A percentile compares a stretch with the other conserved stretches of the same genome.
These are phyloP conservation scores for Tylopilus sp. DNA, from an alignment of 768 basidiomycete genomes.

Conservation along the genomic window DNA sequence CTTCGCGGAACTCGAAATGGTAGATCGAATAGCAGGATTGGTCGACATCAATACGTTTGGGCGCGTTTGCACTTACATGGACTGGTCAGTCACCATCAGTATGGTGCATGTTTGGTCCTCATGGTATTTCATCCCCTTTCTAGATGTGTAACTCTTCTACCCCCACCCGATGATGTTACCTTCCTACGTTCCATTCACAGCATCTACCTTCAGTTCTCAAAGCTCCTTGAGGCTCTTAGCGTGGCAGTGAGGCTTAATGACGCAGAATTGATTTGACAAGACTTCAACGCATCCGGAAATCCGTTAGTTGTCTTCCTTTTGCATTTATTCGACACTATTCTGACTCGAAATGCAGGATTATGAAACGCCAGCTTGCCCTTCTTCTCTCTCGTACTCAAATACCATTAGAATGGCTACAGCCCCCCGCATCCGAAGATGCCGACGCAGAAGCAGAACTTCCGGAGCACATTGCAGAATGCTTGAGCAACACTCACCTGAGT, in stretches of 20 bases:
- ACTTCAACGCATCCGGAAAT: conserved; percentile 88
- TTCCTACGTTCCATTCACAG: conserved; percentile 87
- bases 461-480: conserved; percentile 79
- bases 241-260: conserved; percentile 85
- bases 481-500: conserved; percentile 85
- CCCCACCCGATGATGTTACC: conserved; percentile 86
- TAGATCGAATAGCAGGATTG: conserved; percentile 68
- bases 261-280: conserved; percentile 72
- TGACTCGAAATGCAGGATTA: conserved; percentile 46
- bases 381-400: conserved; percentile 90
- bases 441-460: conserved; percentile 66
- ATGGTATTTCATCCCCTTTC: conserved; percentile 2
- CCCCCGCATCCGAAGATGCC: conserved; percentile 44
- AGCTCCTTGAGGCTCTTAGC: conserved; percentile 88
- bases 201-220: conserved; percentile 83
- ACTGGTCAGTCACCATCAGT: conserved; percentile 68
- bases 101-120: neutral
- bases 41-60: conserved; percentile 86
- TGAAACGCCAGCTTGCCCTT: conserved; percentile 95
- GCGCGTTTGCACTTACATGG: conserved; percentile 95
- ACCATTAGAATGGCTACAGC: conserved; percentile 84
- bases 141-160: conserved; percentile 85
- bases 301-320: conserved; percentile 48
- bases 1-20: conserved; percentile 88
- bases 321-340: neutral